A percentile compares a stretch with the other conserved stretches of the same genome.
Evolutionary conservation across 2,329 filamentous ascomycete genomes (phyloP).

Genomic region (Periconia macrospinosa): DNA sequence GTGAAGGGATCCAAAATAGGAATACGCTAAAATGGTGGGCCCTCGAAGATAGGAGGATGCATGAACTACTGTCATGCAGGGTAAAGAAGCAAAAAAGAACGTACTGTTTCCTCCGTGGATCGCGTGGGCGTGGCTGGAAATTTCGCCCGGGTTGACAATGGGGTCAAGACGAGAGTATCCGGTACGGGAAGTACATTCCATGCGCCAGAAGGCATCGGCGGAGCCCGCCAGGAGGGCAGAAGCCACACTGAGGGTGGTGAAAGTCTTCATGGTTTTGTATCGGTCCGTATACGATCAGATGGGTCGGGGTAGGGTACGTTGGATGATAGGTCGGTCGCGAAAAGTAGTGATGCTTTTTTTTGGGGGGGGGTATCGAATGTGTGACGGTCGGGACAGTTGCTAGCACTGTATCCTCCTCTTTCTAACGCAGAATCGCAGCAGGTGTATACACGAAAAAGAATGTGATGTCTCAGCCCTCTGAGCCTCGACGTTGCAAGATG

Average conservation of each 20-base stretch:
- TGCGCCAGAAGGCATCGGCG: constrained; percentile 69
- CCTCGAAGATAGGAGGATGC: too few species aligned
- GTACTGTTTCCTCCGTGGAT: constrained; percentile 48
- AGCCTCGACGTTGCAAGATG: constrained; percentile 14
- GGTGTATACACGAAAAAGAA: constrained; percentile 33
- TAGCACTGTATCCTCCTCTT: constrained; percentile 9
- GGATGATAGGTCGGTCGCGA: not conserved
- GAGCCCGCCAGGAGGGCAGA: constrained; percentile 38
- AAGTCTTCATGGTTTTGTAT: constrained; percentile 31
- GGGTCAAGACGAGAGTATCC: constrained; percentile 60
- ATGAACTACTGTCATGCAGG: too few species aligned
- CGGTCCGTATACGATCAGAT: not conserved
- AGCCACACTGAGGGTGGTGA: constrained; percentile 28
- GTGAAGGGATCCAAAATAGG: too few species aligned
- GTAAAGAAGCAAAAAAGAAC: constrained; percentile 53
- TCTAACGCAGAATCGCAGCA: constrained; percentile 12
- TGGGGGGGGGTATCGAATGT: not conserved
- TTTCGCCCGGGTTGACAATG: constrained; percentile 32
- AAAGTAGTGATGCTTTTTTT: constrained; percentile 1
- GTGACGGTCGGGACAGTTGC: not conserved
- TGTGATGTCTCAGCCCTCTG: constrained; percentile 20
- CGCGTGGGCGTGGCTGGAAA: constrained; percentile 34
- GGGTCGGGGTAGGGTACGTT: not conserved
- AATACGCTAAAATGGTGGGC: too few species aligned
- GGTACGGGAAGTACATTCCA: constrained; percentile 66